These are phyloP conservation scores for Trypanosoma avium DNA, from an alignment of 208 protist genomes.

Conservation along the genomic window DNA sequence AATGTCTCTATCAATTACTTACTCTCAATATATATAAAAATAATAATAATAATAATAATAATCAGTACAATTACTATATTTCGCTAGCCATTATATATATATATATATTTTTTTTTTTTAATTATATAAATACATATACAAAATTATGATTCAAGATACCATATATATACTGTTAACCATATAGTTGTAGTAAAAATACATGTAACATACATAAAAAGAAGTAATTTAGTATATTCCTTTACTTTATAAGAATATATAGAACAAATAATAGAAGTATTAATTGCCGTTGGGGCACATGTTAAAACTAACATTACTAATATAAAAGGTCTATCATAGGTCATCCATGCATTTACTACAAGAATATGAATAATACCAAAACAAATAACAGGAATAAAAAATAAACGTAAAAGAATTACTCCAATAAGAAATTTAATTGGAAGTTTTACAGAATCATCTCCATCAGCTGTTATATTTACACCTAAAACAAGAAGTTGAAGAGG, in stretches of 20 bases:
- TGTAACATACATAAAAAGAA: slow-evolving; percentile 65
- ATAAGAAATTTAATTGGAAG: slow-evolving; percentile 32
- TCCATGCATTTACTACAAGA: slow-evolving; percentile 36
- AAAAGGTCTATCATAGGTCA: slow-evolving; percentile 54
- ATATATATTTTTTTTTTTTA: too few species aligned
- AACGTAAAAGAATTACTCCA: slow-evolving; percentile 40
- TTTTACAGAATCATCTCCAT: slow-evolving; percentile 8
- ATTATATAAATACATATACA: not conserved
- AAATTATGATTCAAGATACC: slow-evolving; percentile 7
- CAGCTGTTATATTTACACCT: slow-evolving; percentile 34
- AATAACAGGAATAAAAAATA: slow-evolving; percentile 55
- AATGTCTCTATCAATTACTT: slow-evolving; percentile 3
- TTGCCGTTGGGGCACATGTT: slow-evolving; percentile 56
- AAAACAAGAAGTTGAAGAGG: slow-evolving; percentile 45
- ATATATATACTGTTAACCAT: slow-evolving; percentile 46
- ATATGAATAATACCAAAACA: slow-evolving; percentile 57
- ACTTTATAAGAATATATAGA: slow-evolving; percentile 59
- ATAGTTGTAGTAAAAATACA: slow-evolving; percentile 51
- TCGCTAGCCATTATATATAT: not conserved
- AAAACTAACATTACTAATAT: slow-evolving; percentile 61
- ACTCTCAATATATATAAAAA: slow-evolving; percentile 3
- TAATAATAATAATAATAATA: slow-evolving; percentile 1
- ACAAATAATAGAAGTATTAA: slow-evolving; percentile 71
- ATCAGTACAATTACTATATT: not conserved
- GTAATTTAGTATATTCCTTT: slow-evolving; percentile 52